Conservation (phyloP, 2,329 filamentous ascomycete genomes). For the Catunica adiposa region DNA sequence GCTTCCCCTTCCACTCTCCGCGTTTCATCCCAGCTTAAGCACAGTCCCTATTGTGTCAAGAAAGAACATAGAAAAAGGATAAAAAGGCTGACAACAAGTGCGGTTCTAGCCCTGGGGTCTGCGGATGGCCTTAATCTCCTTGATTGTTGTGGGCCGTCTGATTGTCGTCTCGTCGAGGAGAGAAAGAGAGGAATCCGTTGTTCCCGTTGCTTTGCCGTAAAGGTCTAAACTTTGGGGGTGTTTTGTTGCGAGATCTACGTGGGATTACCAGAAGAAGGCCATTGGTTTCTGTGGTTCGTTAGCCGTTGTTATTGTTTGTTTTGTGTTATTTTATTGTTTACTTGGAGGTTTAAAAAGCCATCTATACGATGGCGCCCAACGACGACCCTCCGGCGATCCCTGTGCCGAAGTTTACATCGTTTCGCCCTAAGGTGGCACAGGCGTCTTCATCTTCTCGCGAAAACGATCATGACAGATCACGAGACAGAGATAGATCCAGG, state of each 20-base stretch:
- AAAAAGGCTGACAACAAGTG: too few species aligned
- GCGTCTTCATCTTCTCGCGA: background rate
- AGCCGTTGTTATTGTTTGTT: background rate
- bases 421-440: slow-evolving; percentile 27
- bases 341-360: background rate
- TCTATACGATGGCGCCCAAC: background rate
- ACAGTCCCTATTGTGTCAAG: background rate
- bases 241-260: too few species aligned
- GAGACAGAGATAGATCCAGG: background rate
- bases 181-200: background rate
- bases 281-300: too few species aligned
- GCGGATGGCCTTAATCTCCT: background rate
- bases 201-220: background rate
- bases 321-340: background rate
- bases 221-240: background rate
- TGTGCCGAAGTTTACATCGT: slow-evolving; percentile 60
- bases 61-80: background rate
- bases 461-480: background rate
- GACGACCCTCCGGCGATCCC: slow-evolving; percentile 4
- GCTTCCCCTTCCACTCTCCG: background rate
- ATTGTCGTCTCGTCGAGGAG: background rate
- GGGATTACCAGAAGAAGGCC: too few species aligned
- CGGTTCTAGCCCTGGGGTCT: too few species aligned
- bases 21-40: slow-evolving; percentile 2
- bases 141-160: background rate